Conservation (phyloP, 805 yeast species). For the Candida glaebosa region DNA sequence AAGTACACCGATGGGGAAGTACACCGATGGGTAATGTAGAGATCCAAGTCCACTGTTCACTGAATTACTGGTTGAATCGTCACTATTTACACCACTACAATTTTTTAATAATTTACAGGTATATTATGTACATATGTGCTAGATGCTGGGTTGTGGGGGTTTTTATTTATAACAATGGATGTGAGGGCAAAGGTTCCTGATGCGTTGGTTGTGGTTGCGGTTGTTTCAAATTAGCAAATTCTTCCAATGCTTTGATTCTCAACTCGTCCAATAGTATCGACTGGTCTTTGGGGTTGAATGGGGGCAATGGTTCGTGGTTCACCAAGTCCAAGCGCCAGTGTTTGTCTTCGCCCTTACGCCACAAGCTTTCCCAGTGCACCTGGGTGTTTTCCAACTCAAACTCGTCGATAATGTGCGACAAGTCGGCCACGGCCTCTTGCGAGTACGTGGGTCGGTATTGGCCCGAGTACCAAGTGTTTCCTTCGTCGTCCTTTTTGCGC, state of each 20-base stretch:
- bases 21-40: too few species aligned
- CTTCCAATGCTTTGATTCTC: conserved; percentile 37
- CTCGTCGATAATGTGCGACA: conserved; percentile 66
- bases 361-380: conserved; percentile 78
- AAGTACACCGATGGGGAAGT: too few species aligned
- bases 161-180: not conserved
- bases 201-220: too few species aligned
- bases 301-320: conserved; percentile 57
- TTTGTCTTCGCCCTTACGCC: conserved; percentile 80
- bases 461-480: conserved; percentile 81
- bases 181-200: too few species aligned
- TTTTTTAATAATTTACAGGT: not conserved
- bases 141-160: not conserved
- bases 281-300: conserved; percentile 63
- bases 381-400: conserved; percentile 46
- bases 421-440: conserved; percentile 88
- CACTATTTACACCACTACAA: too few species aligned
- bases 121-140: not conserved
- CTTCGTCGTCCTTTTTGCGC: conserved; percentile 71
- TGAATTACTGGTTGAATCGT: too few species aligned
- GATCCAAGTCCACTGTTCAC: too few species aligned
- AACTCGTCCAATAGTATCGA: conserved; percentile 62
- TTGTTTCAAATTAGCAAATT: too few species aligned
- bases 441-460: conserved; percentile 88
- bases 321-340: conserved; percentile 65